phyloP scores from a whole-genome alignment of 495 filamentous ascomycete species.

The Zalerion maritima region DNA sequence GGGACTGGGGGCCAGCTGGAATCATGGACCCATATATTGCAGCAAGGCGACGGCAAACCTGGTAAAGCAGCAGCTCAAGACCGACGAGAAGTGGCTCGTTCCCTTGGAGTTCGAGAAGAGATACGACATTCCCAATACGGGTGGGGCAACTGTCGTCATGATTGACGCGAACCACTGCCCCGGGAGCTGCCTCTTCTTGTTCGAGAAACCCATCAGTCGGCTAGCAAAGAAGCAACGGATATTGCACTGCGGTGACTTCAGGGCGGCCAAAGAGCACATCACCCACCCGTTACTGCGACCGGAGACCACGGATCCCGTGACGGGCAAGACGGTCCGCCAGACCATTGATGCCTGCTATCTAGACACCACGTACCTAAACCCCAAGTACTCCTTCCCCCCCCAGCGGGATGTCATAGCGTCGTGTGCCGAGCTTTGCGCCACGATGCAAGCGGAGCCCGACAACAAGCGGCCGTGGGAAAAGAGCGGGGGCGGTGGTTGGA shows the following conservation, averaged over 20 bases:
- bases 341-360: conserved; percentile 90
- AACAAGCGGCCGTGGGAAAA: conserved; percentile 18
- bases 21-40: conserved; percentile 91
- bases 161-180: conserved; percentile 96
- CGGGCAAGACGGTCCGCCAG: conserved; percentile 60
- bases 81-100: conserved; percentile 73
- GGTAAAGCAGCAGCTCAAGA: conserved; percentile 69
- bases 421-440: conserved; percentile 81
- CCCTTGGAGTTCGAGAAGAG: conserved; percentile 76
- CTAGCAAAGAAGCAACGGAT: conserved; percentile 54
- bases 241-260: conserved; percentile 91
- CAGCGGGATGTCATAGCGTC: conserved; percentile 74
- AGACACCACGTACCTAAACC: conserved; percentile 93
- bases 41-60: conserved; percentile 83
- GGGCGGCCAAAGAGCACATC: conserved; percentile 77
- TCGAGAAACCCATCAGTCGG: conserved; percentile 59
- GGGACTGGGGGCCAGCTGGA: conserved; percentile 76
- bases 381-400: conserved; percentile 85
- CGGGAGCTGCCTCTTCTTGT: conserved; percentile 84
- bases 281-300: conserved; percentile 68
- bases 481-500: conserved; percentile 7
- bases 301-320: conserved; percentile 49
- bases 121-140: conserved; percentile 61
- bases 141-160: conserved; percentile 79
- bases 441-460: conserved; percentile 22